Percentiles rank a stretch among this genome's conserved stretches.
Evolutionary conservation across 768 basidiomycete genomes (phyloP).

Genomic region (Tylopilus vinaceipallidus): DNA sequence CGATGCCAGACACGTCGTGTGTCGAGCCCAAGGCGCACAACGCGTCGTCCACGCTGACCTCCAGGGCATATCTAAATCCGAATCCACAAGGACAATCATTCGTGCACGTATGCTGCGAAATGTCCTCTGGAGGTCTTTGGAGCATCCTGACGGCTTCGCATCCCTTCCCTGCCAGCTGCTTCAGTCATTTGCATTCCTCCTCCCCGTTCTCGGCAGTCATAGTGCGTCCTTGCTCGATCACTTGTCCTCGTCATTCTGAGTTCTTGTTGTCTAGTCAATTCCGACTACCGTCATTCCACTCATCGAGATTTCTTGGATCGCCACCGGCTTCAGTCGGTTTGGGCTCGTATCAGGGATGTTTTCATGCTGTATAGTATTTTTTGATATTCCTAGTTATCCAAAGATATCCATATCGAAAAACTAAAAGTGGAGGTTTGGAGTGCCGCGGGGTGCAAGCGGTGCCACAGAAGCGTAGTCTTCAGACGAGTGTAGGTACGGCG

Average conservation of each 20-base stretch:
- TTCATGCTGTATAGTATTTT: background rate
- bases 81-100: conserved; percentile 3
- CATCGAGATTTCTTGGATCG: background rate
- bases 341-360: conserved; percentile 6
- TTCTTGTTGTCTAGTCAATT: background rate
- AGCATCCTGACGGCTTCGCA: background rate
- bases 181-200: conserved; percentile 11
- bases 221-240: background rate
- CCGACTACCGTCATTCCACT: conserved; percentile 14
- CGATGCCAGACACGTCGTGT: background rate
- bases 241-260: background rate
- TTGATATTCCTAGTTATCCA: background rate
- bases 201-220: background rate
- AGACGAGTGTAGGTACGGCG: no score
- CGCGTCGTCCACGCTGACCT: background rate
- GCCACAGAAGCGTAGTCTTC: no score
- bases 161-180: conserved; percentile 10
- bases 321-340: background rate
- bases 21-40: background rate
- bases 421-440: no score
- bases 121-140: conserved; percentile 1
- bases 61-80: conserved; percentile 1
- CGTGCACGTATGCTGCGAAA: background rate
- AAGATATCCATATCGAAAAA: no score
- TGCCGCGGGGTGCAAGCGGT: no score